Evolutionary conservation across 148 eudicot species (phyloP).

Genomic region (Diospyros kaki): DNA sequence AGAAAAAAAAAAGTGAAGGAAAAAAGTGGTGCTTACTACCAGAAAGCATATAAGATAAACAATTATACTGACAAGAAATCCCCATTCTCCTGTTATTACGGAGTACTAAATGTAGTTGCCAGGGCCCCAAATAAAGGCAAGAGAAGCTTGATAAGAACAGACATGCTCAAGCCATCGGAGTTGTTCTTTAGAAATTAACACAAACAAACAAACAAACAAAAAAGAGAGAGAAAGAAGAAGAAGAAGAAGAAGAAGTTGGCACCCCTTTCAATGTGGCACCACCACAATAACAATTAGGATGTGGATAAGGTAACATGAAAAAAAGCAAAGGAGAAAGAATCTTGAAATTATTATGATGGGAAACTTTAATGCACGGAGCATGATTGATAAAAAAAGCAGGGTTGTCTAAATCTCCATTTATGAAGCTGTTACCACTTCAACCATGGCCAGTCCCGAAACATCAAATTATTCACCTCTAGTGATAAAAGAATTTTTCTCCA

Average conservation of each 20-base stretch:
- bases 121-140: background rate
- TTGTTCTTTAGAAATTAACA: slow-evolving; percentile 8
- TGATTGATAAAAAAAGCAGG: background rate
- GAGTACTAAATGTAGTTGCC: background rate
- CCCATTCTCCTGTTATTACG: background rate
- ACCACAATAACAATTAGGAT: slow-evolving; percentile 7
- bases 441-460: background rate
- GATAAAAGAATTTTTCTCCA: background rate
- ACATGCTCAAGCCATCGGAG: slow-evolving; percentile 10
- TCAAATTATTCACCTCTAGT: background rate
- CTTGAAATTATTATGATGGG: background rate
- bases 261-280: background rate
- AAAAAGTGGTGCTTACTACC: background rate
- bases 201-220: background rate
- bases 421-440: background rate
- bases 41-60: background rate
- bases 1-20: background rate
- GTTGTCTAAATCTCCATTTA: slow-evolving; percentile 1
- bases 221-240: background rate
- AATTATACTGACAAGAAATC: slow-evolving; percentile 9
- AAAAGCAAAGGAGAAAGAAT: background rate
- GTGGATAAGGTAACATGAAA: slow-evolving; percentile 1
- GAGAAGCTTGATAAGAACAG: slow-evolving; percentile 13
- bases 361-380: background rate
- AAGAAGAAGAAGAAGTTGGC: background rate